phyloP scores from a whole-genome alignment of 805 yeast species.

The Candida boidinii region DNA sequence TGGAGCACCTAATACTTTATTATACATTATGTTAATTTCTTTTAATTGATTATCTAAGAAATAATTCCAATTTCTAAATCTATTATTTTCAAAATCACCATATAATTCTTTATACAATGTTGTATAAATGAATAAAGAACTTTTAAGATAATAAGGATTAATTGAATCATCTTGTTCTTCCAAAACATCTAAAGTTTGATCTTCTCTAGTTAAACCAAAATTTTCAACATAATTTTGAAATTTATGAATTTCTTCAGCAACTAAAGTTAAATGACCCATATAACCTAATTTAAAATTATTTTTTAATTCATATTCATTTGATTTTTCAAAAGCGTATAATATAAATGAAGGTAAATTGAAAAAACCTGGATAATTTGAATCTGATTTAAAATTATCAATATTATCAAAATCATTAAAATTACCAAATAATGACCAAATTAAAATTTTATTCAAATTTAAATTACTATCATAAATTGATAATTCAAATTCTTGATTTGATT shows the following conservation, averaged over 20 bases:
- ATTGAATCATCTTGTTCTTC: constrained; percentile 18
- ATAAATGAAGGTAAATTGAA: constrained; percentile 23
- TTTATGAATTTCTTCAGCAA: constrained; percentile 53
- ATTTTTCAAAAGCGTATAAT: constrained; percentile 19
- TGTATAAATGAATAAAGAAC: constrained; percentile 23
- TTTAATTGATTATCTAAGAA: constrained; percentile 40
- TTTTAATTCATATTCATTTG: constrained; percentile 22
- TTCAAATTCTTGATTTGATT: constrained; percentile 19
- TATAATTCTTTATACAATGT: constrained; percentile 24
- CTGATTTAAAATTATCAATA: constrained; percentile 2
- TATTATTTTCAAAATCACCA: constrained; percentile 10
- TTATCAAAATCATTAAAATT: constrained; percentile 17
- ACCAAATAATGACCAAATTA: constrained; percentile 28
- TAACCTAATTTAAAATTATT: constrained; percentile 44
- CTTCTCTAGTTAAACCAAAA: constrained; percentile 24
- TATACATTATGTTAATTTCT: constrained; percentile 47
- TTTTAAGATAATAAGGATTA: constrained; percentile 21
- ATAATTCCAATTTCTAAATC: constrained; percentile 34
- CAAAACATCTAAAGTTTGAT: constrained; percentile 21
- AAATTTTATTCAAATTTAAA: constrained; percentile 22
- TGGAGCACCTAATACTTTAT: constrained; percentile 46
- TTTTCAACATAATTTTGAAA: constrained; percentile 30
- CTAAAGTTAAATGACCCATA: constrained; percentile 50
- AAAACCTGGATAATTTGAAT: constrained; percentile 20
- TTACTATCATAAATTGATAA: constrained; percentile 20